Evolutionary conservation across 2,329 filamentous ascomycete genomes (phyloP).

Genomic region (Botrytis cinerea): DNA sequence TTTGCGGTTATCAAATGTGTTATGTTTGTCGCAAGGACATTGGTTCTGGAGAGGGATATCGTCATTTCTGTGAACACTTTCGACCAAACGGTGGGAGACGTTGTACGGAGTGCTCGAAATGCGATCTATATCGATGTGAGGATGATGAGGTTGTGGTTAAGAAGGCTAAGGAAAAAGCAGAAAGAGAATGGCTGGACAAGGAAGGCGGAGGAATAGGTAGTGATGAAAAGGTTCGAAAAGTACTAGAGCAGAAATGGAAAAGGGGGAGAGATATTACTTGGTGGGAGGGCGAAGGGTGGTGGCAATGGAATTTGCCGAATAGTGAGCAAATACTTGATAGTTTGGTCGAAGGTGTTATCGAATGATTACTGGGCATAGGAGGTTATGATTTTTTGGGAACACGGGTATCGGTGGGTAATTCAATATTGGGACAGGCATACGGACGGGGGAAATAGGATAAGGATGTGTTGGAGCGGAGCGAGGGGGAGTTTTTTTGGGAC

Average conservation of each 20-base stretch:
- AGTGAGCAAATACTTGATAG: slow-evolving; percentile 40
- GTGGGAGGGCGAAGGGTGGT: slow-evolving; percentile 31
- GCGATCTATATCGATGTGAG: slow-evolving; percentile 73
- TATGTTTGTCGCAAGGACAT: slow-evolving; percentile 88
- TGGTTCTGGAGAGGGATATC: slow-evolving; percentile 71
- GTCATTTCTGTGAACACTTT: slow-evolving; percentile 96
- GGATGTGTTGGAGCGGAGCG: not conserved
- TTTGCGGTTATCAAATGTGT: slow-evolving; percentile 97
- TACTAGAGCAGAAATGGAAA: slow-evolving; percentile 53
- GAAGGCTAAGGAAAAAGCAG: slow-evolving; percentile 69
- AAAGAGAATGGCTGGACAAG: slow-evolving; percentile 67
- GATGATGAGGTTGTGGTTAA: slow-evolving; percentile 69
- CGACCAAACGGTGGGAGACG: slow-evolving; percentile 73
- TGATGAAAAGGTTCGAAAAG: slow-evolving; percentile 58
- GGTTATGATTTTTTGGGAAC: not conserved
- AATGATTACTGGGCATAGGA: slow-evolving; percentile 24
- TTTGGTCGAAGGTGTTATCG: slow-evolving; percentile 40
- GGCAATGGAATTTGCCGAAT: slow-evolving; percentile 37
- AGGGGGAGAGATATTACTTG: slow-evolving; percentile 31
- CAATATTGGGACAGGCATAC: slow-evolving; percentile 3
- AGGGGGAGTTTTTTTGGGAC: slow-evolving; percentile 11
- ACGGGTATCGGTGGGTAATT: slow-evolving; percentile 11
- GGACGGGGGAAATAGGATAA: not conserved
- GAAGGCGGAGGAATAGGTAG: slow-evolving; percentile 60
- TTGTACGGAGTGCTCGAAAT: slow-evolving; percentile 78